These are phyloP conservation scores for Digitaria exilis DNA, from an alignment of 202 grass and related monocot genomes.

Conservation along the genomic window DNA sequence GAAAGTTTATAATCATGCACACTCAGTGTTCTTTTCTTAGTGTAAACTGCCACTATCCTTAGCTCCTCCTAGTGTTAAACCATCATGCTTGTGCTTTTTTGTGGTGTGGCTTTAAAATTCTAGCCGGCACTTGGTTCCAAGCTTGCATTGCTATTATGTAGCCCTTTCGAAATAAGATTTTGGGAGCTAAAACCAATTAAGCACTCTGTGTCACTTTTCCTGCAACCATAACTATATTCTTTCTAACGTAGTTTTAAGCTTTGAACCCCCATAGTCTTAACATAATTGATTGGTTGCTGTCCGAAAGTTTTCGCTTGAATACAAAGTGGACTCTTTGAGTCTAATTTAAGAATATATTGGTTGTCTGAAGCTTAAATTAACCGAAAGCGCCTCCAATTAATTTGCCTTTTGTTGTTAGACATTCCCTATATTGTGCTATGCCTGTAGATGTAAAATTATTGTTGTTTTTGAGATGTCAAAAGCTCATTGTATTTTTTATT, in stretches of 20 bases:
- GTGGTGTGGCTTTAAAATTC: not conserved
- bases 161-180: not conserved
- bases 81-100: not conserved
- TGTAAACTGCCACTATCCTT: not conserved
- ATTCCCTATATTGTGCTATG: not conserved
- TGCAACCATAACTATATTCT: not conserved
- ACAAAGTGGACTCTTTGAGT: not conserved
- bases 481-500: not conserved
- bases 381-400: not conserved
- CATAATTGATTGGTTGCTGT: not conserved
- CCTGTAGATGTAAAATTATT: not conserved
- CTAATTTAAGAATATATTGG: not conserved
- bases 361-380: not conserved
- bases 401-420: not conserved
- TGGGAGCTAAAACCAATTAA: not conserved
- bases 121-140: not conserved
- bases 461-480: not conserved
- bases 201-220: not conserved
- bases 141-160: not conserved
- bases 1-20: slow-evolving; percentile 45
- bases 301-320: not conserved
- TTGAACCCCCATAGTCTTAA: not conserved
- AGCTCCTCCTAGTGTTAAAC: not conserved
- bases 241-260: not conserved
- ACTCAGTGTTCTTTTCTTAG: not conserved